Percentiles rank a stretch among this genome's conserved stretches.
Conservation (phyloP, 2,329 filamentous ascomycete species). For the Lasiodiplodia gonubiensis region DNA sequence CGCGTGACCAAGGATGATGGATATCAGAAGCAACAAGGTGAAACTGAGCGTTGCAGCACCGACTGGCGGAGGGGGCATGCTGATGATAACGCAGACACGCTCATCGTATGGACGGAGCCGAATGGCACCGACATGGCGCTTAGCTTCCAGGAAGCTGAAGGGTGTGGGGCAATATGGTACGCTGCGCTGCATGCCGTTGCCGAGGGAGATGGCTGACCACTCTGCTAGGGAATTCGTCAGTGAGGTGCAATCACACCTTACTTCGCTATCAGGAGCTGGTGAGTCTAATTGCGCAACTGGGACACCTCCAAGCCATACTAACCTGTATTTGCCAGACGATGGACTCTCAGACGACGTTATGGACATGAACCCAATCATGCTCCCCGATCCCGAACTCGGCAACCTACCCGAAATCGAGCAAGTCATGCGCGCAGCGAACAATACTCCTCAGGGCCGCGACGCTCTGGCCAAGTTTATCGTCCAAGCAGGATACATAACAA, state of each 20-base stretch:
- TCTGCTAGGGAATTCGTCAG: constrained; percentile 85
- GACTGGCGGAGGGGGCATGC: constrained; percentile 24
- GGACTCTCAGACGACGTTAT: constrained; percentile 81
- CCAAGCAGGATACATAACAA: constrained; percentile 82
- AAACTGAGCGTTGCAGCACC: constrained; percentile 33
- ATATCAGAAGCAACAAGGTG: constrained; percentile 98
- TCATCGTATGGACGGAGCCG: constrained; percentile 97
- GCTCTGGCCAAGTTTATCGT: constrained; percentile 87
- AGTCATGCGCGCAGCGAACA: constrained; percentile 78
- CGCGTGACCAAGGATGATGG: constrained; percentile 91
- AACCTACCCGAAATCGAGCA: constrained; percentile 85
- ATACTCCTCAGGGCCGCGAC: constrained; percentile 77
- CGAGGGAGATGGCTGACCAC: constrained; percentile 5
- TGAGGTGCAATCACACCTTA: constrained; percentile 78
- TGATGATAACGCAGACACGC: constrained; percentile 56
- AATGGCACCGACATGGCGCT: constrained; percentile 95
- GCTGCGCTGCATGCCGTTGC: constrained; percentile 35
- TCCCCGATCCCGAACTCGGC: constrained; percentile 80
- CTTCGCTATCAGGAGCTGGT: constrained; percentile 68
- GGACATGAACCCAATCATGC: constrained; percentile 68
- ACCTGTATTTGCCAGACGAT: constrained; percentile 65
- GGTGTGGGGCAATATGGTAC: constrained; percentile 90
- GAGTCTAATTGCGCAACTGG: constrained; percentile 37
- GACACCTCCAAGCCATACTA: constrained; percentile 22
- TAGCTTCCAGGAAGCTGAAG: constrained; percentile 96